A percentile compares a stretch with the other conserved stretches of the same genome.
These are phyloP conservation scores for Trichoderma gracile DNA, from an alignment of 2,329 filamentous ascomycete genomes.

Conservation along the genomic window DNA sequence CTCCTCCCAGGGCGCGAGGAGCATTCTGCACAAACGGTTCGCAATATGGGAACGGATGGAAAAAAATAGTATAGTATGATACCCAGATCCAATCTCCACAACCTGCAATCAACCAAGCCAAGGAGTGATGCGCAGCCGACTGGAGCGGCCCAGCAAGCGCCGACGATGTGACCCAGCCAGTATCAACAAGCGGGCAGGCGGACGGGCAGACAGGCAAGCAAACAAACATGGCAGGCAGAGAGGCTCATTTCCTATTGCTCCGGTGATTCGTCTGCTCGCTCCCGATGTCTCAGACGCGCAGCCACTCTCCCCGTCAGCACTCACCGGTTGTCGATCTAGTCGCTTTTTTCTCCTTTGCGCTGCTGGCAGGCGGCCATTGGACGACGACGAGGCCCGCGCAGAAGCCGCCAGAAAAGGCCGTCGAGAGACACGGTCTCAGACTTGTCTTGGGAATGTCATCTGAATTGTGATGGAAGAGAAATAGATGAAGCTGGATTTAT, in stretches of 20 bases:
- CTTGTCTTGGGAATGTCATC: neutral
- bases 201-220: no score
- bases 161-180: no score
- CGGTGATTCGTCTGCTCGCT: constrained; percentile 7
- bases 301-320: constrained; percentile 15
- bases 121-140: neutral
- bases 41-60: neutral
- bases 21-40: neutral
- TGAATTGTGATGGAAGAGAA: neutral
- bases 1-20: neutral
- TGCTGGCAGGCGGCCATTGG: constrained; percentile 20
- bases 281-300: constrained; percentile 17
- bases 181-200: no score
- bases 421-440: constrained; percentile 4
- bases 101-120: neutral
- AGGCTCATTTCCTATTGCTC: neutral
- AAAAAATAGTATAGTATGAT: constrained; percentile 17
- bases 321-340: neutral
- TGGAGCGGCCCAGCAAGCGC: neutral
- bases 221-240: no score
- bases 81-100: constrained; percentile 8
- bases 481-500: neutral
- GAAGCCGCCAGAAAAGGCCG: constrained; percentile 9
- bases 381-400: neutral
- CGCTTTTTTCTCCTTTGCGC: neutral